These are phyloP conservation scores for Heritiera fomes DNA, from an alignment of 345 rosid species.

Conservation along the genomic window DNA sequence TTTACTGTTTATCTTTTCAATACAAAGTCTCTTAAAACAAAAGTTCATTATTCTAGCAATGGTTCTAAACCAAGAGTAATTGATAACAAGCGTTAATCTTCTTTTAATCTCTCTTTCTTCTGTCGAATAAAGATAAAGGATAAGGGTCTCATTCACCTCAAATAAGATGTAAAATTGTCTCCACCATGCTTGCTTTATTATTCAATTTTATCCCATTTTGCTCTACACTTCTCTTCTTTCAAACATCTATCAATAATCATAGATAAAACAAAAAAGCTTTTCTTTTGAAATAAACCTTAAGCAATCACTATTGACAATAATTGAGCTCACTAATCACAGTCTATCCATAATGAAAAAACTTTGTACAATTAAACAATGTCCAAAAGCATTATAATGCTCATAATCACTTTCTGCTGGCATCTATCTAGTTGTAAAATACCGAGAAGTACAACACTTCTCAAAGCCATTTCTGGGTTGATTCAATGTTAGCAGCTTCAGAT, in stretches of 20 bases:
- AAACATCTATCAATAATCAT: not conserved
- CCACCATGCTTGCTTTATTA: not conserved
- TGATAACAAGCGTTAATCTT: not conserved
- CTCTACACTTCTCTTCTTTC: not conserved
- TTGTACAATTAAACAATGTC: not conserved
- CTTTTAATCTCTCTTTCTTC: not conserved
- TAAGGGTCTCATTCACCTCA: not conserved
- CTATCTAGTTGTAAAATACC: not conserved
- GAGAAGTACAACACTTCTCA: not conserved
- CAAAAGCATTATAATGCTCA: not conserved
- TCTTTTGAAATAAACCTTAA: not conserved
- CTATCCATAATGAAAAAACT: not conserved
- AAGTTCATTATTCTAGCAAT: not conserved
- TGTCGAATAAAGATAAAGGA: not conserved
- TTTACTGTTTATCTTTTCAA: no score
- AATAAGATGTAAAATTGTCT: not conserved
- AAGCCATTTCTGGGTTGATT: not conserved
- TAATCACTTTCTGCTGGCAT: not conserved
- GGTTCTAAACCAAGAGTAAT: not conserved
- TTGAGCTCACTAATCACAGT: no score
- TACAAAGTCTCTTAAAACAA: not conserved
- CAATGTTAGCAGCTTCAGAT: not conserved
- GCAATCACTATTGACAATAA: no score
- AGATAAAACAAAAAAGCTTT: no score
- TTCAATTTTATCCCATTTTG: not conserved